Conservation (phyloP, 345 rosid species). For the Brassica incana region DNA sequence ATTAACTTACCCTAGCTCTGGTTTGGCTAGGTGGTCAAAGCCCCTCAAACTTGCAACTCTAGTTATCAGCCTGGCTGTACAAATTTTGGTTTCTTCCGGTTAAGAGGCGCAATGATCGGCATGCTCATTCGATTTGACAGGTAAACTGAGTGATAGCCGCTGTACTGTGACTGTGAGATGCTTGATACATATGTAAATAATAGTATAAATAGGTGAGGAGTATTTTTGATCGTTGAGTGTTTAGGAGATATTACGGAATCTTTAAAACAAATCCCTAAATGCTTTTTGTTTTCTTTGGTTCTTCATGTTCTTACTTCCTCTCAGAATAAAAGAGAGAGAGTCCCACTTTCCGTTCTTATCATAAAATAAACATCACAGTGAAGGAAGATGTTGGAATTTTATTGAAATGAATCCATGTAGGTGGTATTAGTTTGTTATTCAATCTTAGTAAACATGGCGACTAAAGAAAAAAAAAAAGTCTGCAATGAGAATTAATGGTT, state of each 20-base stretch:
- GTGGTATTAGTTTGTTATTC: too few relatives aligned
- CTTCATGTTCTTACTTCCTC: neutral
- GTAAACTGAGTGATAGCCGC: too few relatives aligned
- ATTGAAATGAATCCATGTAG: too few relatives aligned
- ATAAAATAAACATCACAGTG: too few relatives aligned
- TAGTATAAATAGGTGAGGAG: neutral
- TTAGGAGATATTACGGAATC: neutral
- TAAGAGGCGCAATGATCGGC: too few relatives aligned
- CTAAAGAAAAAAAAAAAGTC: too few relatives aligned
- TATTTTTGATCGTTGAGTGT: neutral
- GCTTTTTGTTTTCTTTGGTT: neutral
- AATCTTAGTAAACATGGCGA: constrained; percentile 20
- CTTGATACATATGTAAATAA: constrained; percentile 4
- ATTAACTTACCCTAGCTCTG: constrained; percentile 77
- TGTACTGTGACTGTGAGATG: too few relatives aligned
- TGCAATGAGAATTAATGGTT: too few relatives aligned
- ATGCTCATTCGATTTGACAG: too few relatives aligned
- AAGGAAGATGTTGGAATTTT: too few relatives aligned
- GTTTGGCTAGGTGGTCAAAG: constrained; percentile 61
- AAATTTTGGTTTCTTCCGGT: neutral
- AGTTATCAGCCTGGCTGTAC: neutral
- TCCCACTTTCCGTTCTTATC: neutral
- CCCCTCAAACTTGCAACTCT: neutral
- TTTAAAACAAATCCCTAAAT: neutral
- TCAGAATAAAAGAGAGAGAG: neutral